Conservation (phyloP, 1,139 yeast genomes). For the Groenewaldozyma sp. region DNA sequence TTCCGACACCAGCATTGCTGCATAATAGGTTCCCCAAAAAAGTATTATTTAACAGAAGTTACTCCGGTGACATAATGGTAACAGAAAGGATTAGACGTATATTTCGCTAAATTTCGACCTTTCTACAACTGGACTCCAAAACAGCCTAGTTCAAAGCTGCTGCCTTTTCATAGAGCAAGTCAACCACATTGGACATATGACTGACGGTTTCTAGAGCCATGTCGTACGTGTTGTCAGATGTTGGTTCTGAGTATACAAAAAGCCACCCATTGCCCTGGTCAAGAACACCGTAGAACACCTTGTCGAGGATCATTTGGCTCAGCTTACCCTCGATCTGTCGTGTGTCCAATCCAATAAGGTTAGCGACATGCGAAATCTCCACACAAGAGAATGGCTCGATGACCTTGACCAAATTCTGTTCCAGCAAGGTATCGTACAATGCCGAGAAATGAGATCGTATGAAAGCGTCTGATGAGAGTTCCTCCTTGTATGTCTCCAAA, state of each 20-base stretch:
- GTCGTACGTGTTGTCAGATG: slow-evolving; percentile 80
- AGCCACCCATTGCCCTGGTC: slow-evolving; percentile 99
- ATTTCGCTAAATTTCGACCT: too few relatives aligned
- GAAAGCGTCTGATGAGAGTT: slow-evolving; percentile 77
- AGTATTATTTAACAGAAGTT: too few relatives aligned
- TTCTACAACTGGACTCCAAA: too few relatives aligned
- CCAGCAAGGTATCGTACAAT: slow-evolving; percentile 83
- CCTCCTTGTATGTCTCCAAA: slow-evolving; percentile 58
- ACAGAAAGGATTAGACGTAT: too few relatives aligned
- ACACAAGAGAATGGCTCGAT: slow-evolving; percentile 95
- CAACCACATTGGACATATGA: slow-evolving; percentile 83
- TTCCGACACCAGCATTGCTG: neutral
- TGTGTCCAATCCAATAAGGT: slow-evolving; percentile 77
- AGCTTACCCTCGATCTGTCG: slow-evolving; percentile 91
- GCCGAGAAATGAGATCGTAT: slow-evolving; percentile 90
- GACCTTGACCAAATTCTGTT: slow-evolving; percentile 86
- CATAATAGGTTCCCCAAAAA: too few relatives aligned
- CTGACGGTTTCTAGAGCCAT: slow-evolving; percentile 80
- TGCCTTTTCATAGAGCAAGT: slow-evolving; percentile 88
- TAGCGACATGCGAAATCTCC: slow-evolving; percentile 81
- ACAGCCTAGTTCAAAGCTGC: slow-evolving; percentile 48
- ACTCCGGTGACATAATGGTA: too few relatives aligned
- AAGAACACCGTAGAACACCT: slow-evolving; percentile 86
- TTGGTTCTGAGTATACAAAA: slow-evolving; percentile 82
- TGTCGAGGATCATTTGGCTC: slow-evolving; percentile 93